Percentiles rank a stretch among this genome's conserved stretches.
Evolutionary conservation across 441 rosid genomes (phyloP).

Genomic region (Macaranga tanarius): DNA sequence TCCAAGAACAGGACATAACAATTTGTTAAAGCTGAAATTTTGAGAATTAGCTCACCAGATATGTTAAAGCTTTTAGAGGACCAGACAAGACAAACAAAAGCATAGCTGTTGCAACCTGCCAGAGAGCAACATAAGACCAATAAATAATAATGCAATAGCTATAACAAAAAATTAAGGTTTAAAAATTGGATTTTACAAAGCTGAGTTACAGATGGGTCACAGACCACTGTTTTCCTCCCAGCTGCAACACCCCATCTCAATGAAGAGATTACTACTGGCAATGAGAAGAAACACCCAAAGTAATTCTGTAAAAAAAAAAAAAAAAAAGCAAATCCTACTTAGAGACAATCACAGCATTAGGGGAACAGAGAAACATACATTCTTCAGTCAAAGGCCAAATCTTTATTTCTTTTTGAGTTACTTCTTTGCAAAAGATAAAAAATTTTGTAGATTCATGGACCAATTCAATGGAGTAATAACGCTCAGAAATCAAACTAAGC

Average conservation of each 20-base stretch:
- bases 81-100: slow-evolving; percentile 82
- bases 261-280: slow-evolving; percentile 80
- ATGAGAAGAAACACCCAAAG: slow-evolving; percentile 87
- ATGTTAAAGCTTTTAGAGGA: slow-evolving; percentile 78
- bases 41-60: slow-evolving; percentile 58
- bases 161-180: background rate
- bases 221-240: slow-evolving; percentile 92
- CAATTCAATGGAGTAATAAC: too few relatives aligned
- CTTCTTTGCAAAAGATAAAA: background rate
- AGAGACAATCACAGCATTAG: background rate
- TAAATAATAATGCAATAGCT: slow-evolving; percentile 16
- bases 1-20: background rate
- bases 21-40: background rate
- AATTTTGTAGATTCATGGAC: too few relatives aligned
- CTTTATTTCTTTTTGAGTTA: background rate
- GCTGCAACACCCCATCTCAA: slow-evolving; percentile 85
- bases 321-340: background rate
- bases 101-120: slow-evolving; percentile 86
- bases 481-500: background rate
- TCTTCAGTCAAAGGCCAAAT: background rate
- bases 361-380: background rate
- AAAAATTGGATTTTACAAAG: background rate
- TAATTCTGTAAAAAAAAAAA: slow-evolving; percentile 52
- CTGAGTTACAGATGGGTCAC: slow-evolving; percentile 18
- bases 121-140: slow-evolving; percentile 19